phyloP scores from a whole-genome alignment of 805 yeast species.

The Scheffersomyces spartinae region DNA sequence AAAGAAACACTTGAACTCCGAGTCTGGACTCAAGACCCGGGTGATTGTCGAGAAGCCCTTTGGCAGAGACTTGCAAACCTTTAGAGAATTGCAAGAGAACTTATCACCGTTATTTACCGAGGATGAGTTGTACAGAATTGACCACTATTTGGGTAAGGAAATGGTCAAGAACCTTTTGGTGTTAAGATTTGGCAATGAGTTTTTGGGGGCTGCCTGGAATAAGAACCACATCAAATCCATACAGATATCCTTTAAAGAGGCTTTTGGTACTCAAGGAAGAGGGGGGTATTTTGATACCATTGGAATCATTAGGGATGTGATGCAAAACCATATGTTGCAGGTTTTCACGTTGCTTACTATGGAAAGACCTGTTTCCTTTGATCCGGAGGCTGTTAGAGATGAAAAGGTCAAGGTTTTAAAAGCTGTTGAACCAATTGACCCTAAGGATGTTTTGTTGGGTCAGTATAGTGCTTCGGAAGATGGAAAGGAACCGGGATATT shows the following conservation, averaged over 20 bases:
- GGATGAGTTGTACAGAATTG: slow-evolving; percentile 89
- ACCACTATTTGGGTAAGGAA: slow-evolving; percentile 96
- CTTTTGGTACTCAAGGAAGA: slow-evolving; percentile 98
- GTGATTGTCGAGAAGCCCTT: slow-evolving; percentile 94
- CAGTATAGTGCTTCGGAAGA: slow-evolving; percentile 81
- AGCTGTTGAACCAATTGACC: slow-evolving; percentile 60
- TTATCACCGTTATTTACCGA: slow-evolving; percentile 83
- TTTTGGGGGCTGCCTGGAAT: slow-evolving; percentile 85
- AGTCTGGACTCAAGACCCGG: too few relatives aligned
- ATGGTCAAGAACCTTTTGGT: slow-evolving; percentile 91
- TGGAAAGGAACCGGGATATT: slow-evolving; percentile 81
- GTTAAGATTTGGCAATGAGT: slow-evolving; percentile 82
- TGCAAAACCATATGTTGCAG: slow-evolving; percentile 95
- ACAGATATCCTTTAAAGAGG: slow-evolving; percentile 90
- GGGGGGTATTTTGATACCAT: slow-evolving; percentile 95
- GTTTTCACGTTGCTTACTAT: slow-evolving; percentile 83
- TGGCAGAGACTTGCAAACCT: slow-evolving; percentile 78
- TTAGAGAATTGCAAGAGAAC: slow-evolving; percentile 63
- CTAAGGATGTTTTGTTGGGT: slow-evolving; percentile 64
- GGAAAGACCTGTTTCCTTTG: slow-evolving; percentile 91
- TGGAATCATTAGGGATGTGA: slow-evolving; percentile 95
- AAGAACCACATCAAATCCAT: slow-evolving; percentile 64
- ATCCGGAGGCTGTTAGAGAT: slow-evolving; percentile 89
- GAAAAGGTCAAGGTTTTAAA: slow-evolving; percentile 90
- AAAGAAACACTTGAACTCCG: slow-evolving; percentile 51